Conservation (phyloP, 768 basidiomycete genomes). For the Pisolithus microcarpus region DNA sequence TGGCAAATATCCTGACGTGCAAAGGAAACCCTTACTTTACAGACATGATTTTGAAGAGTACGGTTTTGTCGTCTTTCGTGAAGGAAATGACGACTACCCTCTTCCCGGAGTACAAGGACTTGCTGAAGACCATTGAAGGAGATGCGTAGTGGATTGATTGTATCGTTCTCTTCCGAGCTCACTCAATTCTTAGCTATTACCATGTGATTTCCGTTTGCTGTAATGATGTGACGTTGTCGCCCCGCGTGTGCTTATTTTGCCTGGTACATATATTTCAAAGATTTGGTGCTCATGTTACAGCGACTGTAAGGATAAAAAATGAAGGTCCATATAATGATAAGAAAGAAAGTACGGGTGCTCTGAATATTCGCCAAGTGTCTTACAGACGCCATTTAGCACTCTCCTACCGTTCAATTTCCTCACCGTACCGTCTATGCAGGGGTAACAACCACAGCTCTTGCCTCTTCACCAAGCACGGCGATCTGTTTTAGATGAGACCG, state of each 20-base stretch:
- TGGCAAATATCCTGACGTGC: conserved; percentile 22
- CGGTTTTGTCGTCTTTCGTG: conserved; percentile 14
- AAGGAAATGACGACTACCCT: conserved; percentile 17
- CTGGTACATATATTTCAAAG: too few species aligned
- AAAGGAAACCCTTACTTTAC: conserved; percentile 22
- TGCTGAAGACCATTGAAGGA: conserved; percentile 9
- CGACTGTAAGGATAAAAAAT: too few species aligned
- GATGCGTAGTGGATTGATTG: neutral
- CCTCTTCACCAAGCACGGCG: neutral
- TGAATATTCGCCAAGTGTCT: neutral
- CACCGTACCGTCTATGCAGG: neutral
- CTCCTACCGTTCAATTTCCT: neutral
- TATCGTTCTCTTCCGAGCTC: neutral
- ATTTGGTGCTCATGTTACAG: too few species aligned
- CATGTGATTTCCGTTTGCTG: neutral
- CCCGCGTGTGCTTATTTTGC: too few species aligned
- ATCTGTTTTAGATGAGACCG: neutral
- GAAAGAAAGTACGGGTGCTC: too few species aligned
- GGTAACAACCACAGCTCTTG: neutral
- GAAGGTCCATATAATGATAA: too few species aligned
- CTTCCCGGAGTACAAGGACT: conserved; percentile 22
- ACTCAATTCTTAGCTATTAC: neutral
- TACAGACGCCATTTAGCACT: neutral
- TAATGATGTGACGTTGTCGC: too few species aligned
- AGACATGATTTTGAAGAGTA: conserved; percentile 15